A percentile compares a stretch with the other conserved stretches of the same genome.
These are phyloP conservation scores for Porphyrellus cyaneotinctus DNA, from an alignment of 768 basidiomycete species.

Conservation along the genomic window DNA sequence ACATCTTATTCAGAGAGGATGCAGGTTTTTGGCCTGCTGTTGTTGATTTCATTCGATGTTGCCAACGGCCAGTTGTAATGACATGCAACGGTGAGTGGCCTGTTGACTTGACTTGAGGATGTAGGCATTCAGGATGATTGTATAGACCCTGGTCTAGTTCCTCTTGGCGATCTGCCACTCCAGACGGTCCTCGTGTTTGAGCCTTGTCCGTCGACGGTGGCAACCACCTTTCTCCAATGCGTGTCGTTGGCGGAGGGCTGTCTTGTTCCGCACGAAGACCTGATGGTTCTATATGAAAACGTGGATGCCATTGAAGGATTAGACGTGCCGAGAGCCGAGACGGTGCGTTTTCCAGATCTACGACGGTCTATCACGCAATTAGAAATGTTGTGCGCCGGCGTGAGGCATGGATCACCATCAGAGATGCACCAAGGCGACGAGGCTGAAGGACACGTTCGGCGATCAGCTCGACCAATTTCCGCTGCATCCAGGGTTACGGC, in stretches of 20 bases:
- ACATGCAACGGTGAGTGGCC: slow-evolving; percentile 92
- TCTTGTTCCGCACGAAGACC: slow-evolving; percentile 37
- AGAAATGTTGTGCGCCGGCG: slow-evolving; percentile 47
- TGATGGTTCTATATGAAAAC: slow-evolving; percentile 46
- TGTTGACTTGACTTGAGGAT: slow-evolving; percentile 11
- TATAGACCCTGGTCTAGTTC: slow-evolving; percentile 70
- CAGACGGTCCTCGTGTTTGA: slow-evolving; percentile 67
- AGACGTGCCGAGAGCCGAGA: slow-evolving; percentile 30
- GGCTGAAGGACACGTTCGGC: slow-evolving; percentile 28
- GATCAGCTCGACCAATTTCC: slow-evolving; percentile 33
- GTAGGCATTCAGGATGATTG: slow-evolving; percentile 5
- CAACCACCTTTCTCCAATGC: slow-evolving; percentile 64
- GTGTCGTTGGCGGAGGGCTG: slow-evolving; percentile 57
- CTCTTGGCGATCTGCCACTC: slow-evolving; percentile 67
- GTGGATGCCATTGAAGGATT: slow-evolving; percentile 22
- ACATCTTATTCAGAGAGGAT: slow-evolving; percentile 88
- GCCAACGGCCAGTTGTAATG: slow-evolving; percentile 84
- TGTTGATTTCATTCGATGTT: slow-evolving; percentile 73
- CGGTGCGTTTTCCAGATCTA: slow-evolving; percentile 48
- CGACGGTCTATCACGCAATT: slow-evolving; percentile 59
- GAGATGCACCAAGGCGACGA: slow-evolving; percentile 27
- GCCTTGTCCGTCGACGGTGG: slow-evolving; percentile 51
- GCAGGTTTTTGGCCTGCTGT: slow-evolving; percentile 82
- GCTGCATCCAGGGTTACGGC: slow-evolving; percentile 24
- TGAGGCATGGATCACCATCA: slow-evolving; percentile 30